Evolutionary conservation across 768 basidiomycete genomes (phyloP).

Genomic region (Tricholoma matsutake): DNA sequence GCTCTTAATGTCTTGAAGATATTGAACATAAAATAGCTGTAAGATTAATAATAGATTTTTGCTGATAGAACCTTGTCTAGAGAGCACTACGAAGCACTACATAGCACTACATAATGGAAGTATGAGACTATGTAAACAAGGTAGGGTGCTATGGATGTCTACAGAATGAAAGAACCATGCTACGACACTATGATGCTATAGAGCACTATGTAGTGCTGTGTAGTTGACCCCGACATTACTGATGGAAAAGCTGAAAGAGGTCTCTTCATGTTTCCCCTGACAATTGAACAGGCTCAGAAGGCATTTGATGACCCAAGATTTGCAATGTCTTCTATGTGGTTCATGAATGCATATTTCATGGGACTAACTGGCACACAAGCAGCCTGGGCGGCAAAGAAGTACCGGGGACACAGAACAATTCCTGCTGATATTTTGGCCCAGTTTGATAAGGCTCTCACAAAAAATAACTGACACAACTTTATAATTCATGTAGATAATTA

Average conservation of each 20-base stretch:
- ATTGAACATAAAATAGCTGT: too few relatives aligned
- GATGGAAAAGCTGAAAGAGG: neutral
- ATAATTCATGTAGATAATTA: neutral
- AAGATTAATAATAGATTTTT: too few relatives aligned
- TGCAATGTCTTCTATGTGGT: conserved; percentile 17
- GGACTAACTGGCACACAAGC: conserved; percentile 19
- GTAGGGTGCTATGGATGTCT: too few relatives aligned
- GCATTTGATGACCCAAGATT: conserved; percentile 16
- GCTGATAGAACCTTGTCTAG: too few relatives aligned
- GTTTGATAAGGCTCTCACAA: neutral
- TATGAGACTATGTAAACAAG: too few relatives aligned
- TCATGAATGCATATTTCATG: conserved; percentile 21
- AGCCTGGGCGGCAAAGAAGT: conserved; percentile 25
- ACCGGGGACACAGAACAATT: conserved; percentile 7
- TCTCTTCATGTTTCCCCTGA: neutral
- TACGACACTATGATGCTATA: too few relatives aligned
- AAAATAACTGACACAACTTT: neutral
- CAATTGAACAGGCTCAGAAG: neutral
- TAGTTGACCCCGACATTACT: too few relatives aligned
- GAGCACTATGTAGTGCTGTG: too few relatives aligned
- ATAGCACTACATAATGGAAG: too few relatives aligned
- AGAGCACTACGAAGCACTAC: too few relatives aligned
- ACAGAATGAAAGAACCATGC: too few relatives aligned
- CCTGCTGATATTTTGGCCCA: neutral
- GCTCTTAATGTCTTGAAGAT: too few relatives aligned